A percentile compares a stretch with the other conserved stretches of the same genome.
These are phyloP conservation scores for Mesotaenium endlicherianum DNA, from an alignment of 139 green algal species.

Conservation along the genomic window DNA sequence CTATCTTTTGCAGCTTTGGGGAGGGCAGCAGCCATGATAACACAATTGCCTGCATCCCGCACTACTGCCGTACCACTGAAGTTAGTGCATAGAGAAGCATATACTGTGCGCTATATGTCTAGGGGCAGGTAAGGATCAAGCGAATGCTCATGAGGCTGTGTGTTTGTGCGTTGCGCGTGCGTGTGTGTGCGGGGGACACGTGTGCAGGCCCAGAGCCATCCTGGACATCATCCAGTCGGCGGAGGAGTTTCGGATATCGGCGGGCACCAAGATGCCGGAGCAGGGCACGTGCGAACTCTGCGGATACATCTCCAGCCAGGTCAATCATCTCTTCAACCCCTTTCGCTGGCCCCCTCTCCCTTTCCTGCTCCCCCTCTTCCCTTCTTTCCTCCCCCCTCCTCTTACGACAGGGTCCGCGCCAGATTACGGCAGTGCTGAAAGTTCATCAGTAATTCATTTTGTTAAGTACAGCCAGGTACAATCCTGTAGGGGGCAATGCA, in stretches of 20 bases:
- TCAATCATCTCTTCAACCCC: constrained; percentile 19
- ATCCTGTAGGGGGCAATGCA: no score
- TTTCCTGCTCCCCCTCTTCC: not conserved
- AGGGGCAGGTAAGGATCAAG: no score
- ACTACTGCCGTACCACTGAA: no score
- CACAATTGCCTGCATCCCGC: no score
- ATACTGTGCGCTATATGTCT: no score
- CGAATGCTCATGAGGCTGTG: not conserved
- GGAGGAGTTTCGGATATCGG: constrained; percentile 48
- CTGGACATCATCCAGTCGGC: constrained; percentile 58
- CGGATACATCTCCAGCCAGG: constrained; percentile 57
- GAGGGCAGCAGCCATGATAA: no score
- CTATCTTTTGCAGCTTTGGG: no score
- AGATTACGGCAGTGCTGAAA: no score
- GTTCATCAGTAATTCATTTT: no score
- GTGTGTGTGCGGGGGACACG: not conserved
- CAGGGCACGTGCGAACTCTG: constrained; percentile 53
- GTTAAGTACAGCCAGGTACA: no score
- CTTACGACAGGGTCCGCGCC: no score
- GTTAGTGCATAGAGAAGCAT: no score
- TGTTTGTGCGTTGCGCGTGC: not conserved
- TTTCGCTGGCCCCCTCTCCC: not conserved
- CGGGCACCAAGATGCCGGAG: constrained; percentile 43
- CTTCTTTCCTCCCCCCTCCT: not conserved
- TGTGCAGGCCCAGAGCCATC: constrained; percentile 47